These are phyloP conservation scores for Phyllostachys edulis DNA, from an alignment of 176 grass and related monocot genomes.

Conservation along the genomic window DNA sequence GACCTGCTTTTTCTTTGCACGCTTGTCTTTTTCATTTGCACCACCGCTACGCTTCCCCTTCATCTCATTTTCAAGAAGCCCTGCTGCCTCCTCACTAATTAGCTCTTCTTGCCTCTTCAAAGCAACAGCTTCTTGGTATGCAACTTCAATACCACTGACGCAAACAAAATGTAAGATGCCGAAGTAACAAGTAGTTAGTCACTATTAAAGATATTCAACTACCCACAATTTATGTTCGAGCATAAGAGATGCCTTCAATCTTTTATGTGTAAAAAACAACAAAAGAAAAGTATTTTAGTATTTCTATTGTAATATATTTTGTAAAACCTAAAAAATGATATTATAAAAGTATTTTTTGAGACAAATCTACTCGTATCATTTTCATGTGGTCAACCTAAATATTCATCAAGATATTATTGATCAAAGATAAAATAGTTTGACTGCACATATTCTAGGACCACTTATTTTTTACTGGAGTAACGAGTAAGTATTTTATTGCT, in stretches of 20 bases:
- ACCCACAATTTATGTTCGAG: conserved; percentile 3
- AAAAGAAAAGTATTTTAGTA: not conserved
- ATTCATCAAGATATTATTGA: conserved; percentile 8
- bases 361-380: not conserved
- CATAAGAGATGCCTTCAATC: not conserved
- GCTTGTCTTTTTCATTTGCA: conserved; percentile 74
- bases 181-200: not conserved
- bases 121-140: conserved; percentile 90
- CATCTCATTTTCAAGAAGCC: conserved; percentile 63
- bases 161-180: conserved; percentile 42
- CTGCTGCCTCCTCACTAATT: conserved; percentile 89
- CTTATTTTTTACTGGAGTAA: not conserved
- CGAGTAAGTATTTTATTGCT: not conserved
- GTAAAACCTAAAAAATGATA: not conserved
- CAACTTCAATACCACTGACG: conserved; percentile 79
- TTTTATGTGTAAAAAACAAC: not conserved
- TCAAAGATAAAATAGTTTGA: not conserved
- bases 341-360: not conserved
- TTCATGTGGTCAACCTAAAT: not conserved
- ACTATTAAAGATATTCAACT: conserved; percentile 7
- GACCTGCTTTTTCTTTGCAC: conserved; percentile 96
- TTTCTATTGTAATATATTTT: not conserved
- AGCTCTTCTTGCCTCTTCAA: conserved; percentile 96
- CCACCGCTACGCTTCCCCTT: conserved; percentile 60
- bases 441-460: not conserved